Evolutionary conservation across 1,284 basidiomycete species (phyloP), one percentile per base, ranked within the genome.

Genomic region (Rugiboletus extremiorientalis): DNA sequence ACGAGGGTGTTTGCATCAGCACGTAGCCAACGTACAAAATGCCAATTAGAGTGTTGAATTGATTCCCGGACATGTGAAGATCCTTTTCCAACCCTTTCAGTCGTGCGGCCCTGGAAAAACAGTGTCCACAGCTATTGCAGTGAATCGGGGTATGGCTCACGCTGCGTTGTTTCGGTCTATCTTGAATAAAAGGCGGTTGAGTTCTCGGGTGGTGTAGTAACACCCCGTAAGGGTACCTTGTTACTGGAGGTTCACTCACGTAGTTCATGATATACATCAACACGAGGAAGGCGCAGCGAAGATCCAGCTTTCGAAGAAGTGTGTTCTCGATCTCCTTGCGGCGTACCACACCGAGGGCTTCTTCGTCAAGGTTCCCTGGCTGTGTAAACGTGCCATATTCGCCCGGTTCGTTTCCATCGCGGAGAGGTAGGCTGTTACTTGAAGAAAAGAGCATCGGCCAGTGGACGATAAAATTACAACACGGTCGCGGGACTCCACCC

Each of bases 21-120:
- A 89, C 85, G 65, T 93, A 92, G 28, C 89, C 90, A 46, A 91
- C 82, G 65, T 90, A 92, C 40, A 93, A 81, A 59, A 92, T 84
- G 25, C 84, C 85, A 33, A 94, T 72, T 27, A 91, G 72, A 1
- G 86, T 89, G 14, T 85, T 81, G 69, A 91, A 92, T 65, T 92
- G 79, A 43, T 77, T 76, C 25, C 83, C 86, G 53, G 80, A 76
- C 38, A 92, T 75, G 30, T 82, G 66, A 22, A 92, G 76, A 66
- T 92, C 90, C 42, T 76, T 71, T 65, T 91, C 89, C 58, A 92
- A 85, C 3, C 90, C 90, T 55, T 82, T 79, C 40, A 90, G 67
- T 43, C 87, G 75, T 16, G 88, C 88, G 20, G 86, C 87, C 52
- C 84, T 86, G 38, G 23, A 22, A 51, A 41, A n/a, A 40, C 45